Evolutionary conservation across 108 stramenopile species (phyloP).

Genomic region (Cyclostephanos invisitatus): DNA sequence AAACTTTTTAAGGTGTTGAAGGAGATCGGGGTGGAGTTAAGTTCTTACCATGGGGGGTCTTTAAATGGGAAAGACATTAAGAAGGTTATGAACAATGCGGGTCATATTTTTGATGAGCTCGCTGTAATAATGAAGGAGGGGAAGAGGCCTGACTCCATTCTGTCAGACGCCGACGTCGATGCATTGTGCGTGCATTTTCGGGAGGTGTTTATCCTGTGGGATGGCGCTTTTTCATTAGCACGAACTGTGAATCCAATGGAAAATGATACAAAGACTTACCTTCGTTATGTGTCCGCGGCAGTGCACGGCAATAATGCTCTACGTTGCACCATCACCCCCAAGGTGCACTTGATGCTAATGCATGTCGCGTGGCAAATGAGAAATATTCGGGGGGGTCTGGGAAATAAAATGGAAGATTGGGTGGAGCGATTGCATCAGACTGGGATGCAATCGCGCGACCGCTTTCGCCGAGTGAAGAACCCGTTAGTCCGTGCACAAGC

Average conservation of each 20-base stretch:
- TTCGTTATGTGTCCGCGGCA: conserved; percentile 7
- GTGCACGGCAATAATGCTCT: not conserved
- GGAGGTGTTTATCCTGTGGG: too few relatives aligned
- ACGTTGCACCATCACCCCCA: not conserved
- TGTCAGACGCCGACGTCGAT: not conserved
- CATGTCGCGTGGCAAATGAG: too few relatives aligned
- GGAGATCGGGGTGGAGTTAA: not conserved
- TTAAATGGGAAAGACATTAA: too few relatives aligned
- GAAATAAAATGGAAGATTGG: not conserved
- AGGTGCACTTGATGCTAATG: too few relatives aligned
- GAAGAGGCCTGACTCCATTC: not conserved
- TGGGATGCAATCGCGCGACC: too few relatives aligned
- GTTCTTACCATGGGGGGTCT: too few relatives aligned
- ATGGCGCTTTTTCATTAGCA: too few relatives aligned
- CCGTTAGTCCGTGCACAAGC: too few relatives aligned
- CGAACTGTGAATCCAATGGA: conserved; percentile 9
- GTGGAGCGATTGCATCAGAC: too few relatives aligned
- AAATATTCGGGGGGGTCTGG: conserved; percentile 4
- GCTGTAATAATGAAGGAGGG: conserved; percentile 2
- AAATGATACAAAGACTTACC: not conserved
- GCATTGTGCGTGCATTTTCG: not conserved
- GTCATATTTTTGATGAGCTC: conserved; percentile 2
- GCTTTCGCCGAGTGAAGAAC: too few relatives aligned
- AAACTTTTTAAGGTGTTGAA: conserved; percentile 1
- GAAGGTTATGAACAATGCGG: too few relatives aligned